Conservation (phyloP, 371 early-diverging fungal species). For the Mortierella sp. region DNA sequence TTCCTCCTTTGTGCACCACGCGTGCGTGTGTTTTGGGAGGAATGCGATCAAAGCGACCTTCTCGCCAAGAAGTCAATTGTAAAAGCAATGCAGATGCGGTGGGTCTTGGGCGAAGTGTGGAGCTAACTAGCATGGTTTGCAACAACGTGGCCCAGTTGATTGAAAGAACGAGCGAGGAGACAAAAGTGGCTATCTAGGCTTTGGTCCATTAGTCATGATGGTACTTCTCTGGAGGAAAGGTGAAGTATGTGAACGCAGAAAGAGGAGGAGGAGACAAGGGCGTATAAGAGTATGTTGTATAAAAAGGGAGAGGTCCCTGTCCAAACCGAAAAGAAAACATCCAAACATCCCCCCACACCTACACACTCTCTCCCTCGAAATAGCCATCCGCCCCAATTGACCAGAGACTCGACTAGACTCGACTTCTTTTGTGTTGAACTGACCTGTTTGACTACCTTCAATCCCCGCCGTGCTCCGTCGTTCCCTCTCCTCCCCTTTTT, state of each 20-base stretch:
- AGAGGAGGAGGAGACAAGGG: too few relatives aligned
- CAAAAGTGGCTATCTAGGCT: neutral
- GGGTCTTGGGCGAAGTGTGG: too few relatives aligned
- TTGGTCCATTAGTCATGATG: neutral
- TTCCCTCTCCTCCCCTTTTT: neutral
- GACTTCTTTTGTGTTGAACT: too few relatives aligned
- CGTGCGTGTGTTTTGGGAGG: neutral
- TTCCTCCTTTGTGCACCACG: neutral
- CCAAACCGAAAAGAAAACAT: neutral
- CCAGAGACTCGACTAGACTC: neutral
- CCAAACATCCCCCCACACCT: neutral
- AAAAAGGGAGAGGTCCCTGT: neutral
- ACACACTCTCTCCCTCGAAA: neutral
- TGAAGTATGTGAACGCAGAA: too few relatives aligned
- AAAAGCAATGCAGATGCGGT: too few relatives aligned
- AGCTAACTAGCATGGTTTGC: too few relatives aligned
- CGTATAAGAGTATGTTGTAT: too few relatives aligned
- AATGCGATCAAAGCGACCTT: too few relatives aligned
- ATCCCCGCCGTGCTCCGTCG: neutral
- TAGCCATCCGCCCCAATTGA: neutral
- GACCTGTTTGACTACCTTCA: too few relatives aligned
- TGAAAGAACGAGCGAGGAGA: neutral
- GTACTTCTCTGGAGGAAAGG: too few relatives aligned
- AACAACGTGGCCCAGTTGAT: too few relatives aligned
- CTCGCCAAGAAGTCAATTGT: too few relatives aligned